Evolutionary conservation across 2,329 filamentous ascomycete genomes (phyloP), one percentile per base, ranked within the genome.

Genomic region (Plenodomus biglobosus): DNA sequence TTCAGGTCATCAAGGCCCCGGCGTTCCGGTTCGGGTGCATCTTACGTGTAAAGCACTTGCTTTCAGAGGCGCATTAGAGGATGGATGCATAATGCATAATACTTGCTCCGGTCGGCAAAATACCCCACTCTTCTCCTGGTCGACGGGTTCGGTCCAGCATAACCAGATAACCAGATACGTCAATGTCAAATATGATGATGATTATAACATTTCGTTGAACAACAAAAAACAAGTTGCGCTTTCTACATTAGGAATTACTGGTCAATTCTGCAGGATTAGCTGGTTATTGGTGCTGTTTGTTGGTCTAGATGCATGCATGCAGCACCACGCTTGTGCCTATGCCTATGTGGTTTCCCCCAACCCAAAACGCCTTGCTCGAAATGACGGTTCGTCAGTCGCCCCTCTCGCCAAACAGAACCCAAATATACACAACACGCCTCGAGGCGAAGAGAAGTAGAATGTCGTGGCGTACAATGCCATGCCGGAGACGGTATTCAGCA

Each of bases 331-430:
- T 34, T 47, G 22, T 36, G 48, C 48, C 48, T 44, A 55, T 46
- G 46, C 49, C 44, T 42, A 49, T 19, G 49, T 49, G 45, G 44
- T 48, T 56, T 50, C 46, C 50, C 44, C 51, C 55, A 35, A 56
- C 55, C 55, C 64, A 62, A 58, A 70, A 73, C 70, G 70, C 70
- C 70, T 65, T 71, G 70, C 70, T 73, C 57, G 57, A 61, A 66
- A 70, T 64, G 62, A 58, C 55, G 27, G 3, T 42, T 56, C 52
- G 51, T 48, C 56, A 54, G 52, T 32, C 27, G 27, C 27, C 11
- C 27, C 7, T 56, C 50, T 52, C 41, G 55, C 51, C 61, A 59
- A 55, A 35, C 47, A 10, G 27, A 58, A 56, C 53, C 63, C 58
- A 56, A 68, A 65, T 69, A 66, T 69, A 62, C 66, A 69, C 65